These are phyloP conservation scores for Boletus semigastroideus DNA, from an alignment of 1,284 basidiomycete genomes.

Conservation along the genomic window DNA sequence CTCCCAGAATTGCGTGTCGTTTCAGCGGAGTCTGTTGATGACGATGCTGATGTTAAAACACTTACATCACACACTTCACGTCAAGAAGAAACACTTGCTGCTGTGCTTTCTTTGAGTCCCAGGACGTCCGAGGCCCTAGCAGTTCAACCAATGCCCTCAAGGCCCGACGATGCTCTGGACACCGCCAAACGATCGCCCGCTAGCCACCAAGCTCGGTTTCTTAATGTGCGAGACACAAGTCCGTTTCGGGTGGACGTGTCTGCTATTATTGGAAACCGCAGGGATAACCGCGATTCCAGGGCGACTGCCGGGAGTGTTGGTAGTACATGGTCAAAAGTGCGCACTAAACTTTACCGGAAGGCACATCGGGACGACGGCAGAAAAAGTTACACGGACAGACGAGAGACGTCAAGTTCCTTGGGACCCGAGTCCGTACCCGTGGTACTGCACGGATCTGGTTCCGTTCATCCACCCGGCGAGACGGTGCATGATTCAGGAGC, in stretches of 20 bases:
- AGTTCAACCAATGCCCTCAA: not conserved
- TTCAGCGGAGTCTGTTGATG: slow-evolving; percentile 21
- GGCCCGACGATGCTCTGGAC: not conserved
- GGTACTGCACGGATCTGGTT: slow-evolving; percentile 31
- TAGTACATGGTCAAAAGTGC: slow-evolving; percentile 36
- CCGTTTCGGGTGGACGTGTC: slow-evolving; percentile 48
- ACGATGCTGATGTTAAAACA: slow-evolving; percentile 29
- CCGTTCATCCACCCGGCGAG: slow-evolving; percentile 31
- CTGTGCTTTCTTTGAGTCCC: slow-evolving; percentile 32
- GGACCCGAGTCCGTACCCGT: slow-evolving; percentile 35
- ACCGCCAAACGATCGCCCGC: not conserved
- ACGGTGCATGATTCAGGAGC: slow-evolving; percentile 32
- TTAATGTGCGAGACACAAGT: slow-evolving; percentile 40
- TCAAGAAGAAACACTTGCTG: slow-evolving; percentile 35
- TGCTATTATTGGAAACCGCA: slow-evolving; percentile 26
- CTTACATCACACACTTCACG: slow-evolving; percentile 29
- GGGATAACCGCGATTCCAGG: slow-evolving; percentile 22
- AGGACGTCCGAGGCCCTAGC: slow-evolving; percentile 28
- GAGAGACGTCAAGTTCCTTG: slow-evolving; percentile 22
- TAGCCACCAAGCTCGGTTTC: slow-evolving; percentile 20
- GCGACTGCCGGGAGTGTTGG: slow-evolving; percentile 28
- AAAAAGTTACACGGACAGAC: slow-evolving; percentile 19
- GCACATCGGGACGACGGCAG: slow-evolving; percentile 32
- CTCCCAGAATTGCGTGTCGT: slow-evolving; percentile 23
- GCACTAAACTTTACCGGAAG: slow-evolving; percentile 31